Evolutionary conservation across 768 basidiomycete species (phyloP).

Genomic region (Rhodotorula kratochvilovae): DNA sequence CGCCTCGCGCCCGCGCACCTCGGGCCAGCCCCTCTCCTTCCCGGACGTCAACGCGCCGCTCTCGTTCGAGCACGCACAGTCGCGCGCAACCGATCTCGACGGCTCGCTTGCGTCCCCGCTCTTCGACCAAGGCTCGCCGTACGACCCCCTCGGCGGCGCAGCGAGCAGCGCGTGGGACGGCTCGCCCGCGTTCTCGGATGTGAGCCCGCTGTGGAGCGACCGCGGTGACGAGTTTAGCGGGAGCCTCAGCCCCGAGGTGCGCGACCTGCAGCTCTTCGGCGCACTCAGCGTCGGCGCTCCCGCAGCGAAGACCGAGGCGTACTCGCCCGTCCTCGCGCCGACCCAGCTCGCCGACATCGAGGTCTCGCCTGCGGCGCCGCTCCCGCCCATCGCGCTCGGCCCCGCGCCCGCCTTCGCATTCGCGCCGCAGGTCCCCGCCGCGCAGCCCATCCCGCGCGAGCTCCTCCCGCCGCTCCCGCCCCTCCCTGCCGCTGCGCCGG

Average conservation of each 20-base stretch:
- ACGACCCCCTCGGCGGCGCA: background rate
- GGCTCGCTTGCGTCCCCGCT: background rate
- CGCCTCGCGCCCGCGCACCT: background rate
- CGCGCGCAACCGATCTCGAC: background rate
- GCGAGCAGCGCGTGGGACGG: background rate
- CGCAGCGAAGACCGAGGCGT: background rate
- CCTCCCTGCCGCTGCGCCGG: too few relatives aligned
- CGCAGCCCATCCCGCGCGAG: background rate
- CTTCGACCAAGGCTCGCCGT: background rate
- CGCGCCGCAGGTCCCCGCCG: background rate
- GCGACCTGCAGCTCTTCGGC: background rate
- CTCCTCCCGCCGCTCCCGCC: background rate
- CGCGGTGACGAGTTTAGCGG: too few relatives aligned
- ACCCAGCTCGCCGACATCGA: background rate
- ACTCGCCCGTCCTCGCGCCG: background rate
- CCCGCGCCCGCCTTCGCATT: background rate
- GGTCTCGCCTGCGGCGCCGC: background rate
- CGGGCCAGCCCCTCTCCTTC: background rate
- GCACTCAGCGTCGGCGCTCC: background rate
- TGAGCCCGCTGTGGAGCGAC: background rate
- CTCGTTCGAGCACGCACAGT: background rate
- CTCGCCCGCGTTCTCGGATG: background rate
- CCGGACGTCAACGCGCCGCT: background rate
- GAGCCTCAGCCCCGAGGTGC: background rate
- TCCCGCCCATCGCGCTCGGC: background rate